Conservation (phyloP, 2,329 filamentous ascomycete species). For the Didymella pomorum region DNA sequence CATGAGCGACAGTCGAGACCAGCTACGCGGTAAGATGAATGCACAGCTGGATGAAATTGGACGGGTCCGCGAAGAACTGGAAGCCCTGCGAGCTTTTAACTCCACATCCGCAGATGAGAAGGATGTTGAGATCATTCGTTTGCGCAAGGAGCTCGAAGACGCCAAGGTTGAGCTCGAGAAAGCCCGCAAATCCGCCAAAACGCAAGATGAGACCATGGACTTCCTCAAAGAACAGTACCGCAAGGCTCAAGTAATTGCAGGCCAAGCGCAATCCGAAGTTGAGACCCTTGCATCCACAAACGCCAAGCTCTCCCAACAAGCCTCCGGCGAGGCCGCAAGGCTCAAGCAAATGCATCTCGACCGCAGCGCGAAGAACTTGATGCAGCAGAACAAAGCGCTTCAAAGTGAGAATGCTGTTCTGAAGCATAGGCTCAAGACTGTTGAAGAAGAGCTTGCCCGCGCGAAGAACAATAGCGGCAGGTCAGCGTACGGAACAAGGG, state of each 20-base stretch:
- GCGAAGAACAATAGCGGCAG: conserved; percentile 30
- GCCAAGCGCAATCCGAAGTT: conserved; percentile 19
- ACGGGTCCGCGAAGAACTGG: conserved; percentile 25
- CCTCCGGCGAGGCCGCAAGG: conserved; percentile 29
- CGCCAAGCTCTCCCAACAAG: conserved; percentile 24
- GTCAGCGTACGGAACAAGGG: conserved; percentile 39
- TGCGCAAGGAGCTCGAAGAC: conserved; percentile 34
- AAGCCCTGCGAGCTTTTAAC: conserved; percentile 29
- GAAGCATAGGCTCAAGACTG: conserved; percentile 27
- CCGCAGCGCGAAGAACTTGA: conserved; percentile 19
- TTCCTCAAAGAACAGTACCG: conserved; percentile 67
- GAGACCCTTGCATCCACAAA: conserved; percentile 27
- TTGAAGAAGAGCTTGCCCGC: conserved; percentile 36
- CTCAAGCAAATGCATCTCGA: conserved; percentile 33
- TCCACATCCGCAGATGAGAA: conserved; percentile 36
- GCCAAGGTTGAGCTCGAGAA: conserved; percentile 28
- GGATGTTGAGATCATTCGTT: conserved; percentile 32
- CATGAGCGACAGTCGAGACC: conserved; percentile 24
- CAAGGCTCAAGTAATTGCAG: conserved; percentile 25
- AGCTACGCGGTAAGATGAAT: conserved; percentile 30
- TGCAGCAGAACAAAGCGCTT: conserved; percentile 16
- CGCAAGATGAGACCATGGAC: conserved; percentile 57
- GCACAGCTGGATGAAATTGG: conserved; percentile 24
- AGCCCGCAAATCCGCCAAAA: conserved; percentile 45
- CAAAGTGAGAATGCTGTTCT: conserved; percentile 23